Base-by-base conservation (phyloP, 73 alveolate genomes). In the Blepharisma japonicum region DNA sequence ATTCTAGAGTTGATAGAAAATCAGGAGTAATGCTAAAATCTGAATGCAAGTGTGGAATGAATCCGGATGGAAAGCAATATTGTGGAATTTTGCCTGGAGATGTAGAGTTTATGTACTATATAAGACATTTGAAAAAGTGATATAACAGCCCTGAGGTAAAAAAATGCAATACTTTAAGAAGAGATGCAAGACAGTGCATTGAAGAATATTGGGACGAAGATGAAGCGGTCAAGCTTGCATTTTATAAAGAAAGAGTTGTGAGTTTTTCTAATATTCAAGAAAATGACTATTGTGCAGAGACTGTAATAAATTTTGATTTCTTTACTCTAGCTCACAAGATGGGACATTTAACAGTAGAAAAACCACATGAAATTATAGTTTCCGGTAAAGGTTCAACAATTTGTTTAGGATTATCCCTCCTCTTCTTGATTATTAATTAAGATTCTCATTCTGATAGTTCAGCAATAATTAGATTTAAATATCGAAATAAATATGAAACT, bases 71-170 rank as follows among this genome's bases (percentile, higher is more conserved):
- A 20, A 53, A 53, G 2, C n/a, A 20, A 14, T 53, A 53, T 53
- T 53, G 67, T 53, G 67, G 27, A 20, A 14, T 53, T 14, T 53
- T 53, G 23, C 67, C 67, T 53, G 67, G 67, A 53, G 67, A 53
- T 53, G 67, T 14, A 53, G 67, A 14, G n/a, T 53, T 14, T 53
- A 53, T 11, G 67, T 14, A 53, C n/a, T 53, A 53, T 53, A 14
- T 53, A 53, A 20, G 23, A 53, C 23, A 14, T 14, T 20, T 53
- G n/a, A 20, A 53, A 20, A 20, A 53, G 2, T 53, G 67, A 4
- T 11, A 14, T 53, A 20, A 53, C n/a, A 20, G 67, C n/a, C 0
- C n/a, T 14, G 23, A 53, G n/a, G 23, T 53, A 14, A 53, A 53
- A 53, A 53, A 53, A 1, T 53, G 67, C 67, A 53, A 53, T 53